Conservation (phyloP, 192 early-diverging fungal genomes). For the Radiomyces spectabilis region DNA sequence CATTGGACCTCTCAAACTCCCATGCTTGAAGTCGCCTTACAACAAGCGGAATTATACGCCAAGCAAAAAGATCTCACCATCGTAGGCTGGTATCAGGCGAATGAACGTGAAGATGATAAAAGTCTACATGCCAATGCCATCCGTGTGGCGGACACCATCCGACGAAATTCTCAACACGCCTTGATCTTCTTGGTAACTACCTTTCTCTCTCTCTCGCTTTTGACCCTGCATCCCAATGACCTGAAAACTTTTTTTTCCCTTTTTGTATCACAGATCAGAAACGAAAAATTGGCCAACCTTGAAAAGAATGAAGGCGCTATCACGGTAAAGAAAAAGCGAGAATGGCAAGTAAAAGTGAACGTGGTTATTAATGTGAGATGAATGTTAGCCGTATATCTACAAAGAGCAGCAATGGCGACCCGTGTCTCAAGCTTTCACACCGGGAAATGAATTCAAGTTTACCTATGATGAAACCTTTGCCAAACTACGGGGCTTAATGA, state of each 20-base stretch:
- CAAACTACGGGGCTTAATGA: constrained; percentile 32
- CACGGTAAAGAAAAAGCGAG: constrained; percentile 9
- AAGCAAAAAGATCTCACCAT: constrained; percentile 37
- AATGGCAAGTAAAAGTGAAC: background rate
- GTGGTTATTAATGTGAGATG: background rate
- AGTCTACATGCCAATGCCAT: constrained; percentile 34
- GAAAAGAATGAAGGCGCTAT: constrained; percentile 15
- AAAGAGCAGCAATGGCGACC: constrained; percentile 46
- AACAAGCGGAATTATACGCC: constrained; percentile 65
- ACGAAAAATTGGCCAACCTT: background rate
- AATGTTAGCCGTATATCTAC: constrained; percentile 38
- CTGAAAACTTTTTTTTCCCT: background rate
- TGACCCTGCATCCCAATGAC: no score
- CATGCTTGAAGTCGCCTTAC: constrained; percentile 78
- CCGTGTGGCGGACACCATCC: constrained; percentile 47
- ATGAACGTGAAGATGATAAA: constrained; percentile 36
- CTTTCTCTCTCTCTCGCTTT: background rate
- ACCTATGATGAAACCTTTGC: constrained; percentile 23
- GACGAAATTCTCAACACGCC: constrained; percentile 31
- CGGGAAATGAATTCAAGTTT: constrained; percentile 16
- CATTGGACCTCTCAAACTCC: constrained; percentile 71
- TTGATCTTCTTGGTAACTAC: constrained; percentile 46
- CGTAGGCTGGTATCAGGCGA: constrained; percentile 59
- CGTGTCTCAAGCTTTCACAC: constrained; percentile 28
- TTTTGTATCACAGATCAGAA: background rate